phyloP scores from a whole-genome alignment of 768 basidiomycete species.

The Calvatia gigantea region DNA sequence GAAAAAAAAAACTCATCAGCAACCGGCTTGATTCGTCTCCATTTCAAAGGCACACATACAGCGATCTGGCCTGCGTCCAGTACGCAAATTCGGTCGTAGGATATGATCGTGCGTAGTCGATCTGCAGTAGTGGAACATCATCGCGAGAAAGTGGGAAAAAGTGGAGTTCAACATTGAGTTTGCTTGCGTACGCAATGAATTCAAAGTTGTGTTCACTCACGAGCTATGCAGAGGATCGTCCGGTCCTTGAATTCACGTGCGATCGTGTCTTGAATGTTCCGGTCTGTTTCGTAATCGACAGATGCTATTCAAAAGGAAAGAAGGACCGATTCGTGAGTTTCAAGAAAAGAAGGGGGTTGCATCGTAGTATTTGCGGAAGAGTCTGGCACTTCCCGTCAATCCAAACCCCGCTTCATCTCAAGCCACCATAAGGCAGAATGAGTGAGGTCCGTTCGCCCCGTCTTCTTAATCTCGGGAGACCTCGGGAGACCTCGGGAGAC shows the following conservation, averaged over 20 bases:
- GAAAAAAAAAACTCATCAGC: not conserved
- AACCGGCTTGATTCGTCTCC: not conserved
- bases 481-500: not conserved
- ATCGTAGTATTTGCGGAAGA: too few species aligned
- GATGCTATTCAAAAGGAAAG: slow-evolving; percentile 55
- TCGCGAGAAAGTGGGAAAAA: not conserved
- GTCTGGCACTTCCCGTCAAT: too few species aligned
- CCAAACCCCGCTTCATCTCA: not conserved
- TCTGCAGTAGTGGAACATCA: slow-evolving; percentile 36
- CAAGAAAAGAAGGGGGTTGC: not conserved
- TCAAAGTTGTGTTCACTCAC: too few species aligned
- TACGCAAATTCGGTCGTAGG: slow-evolving; percentile 87
- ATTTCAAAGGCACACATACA: slow-evolving; percentile 37
- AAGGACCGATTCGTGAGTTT: not conserved
- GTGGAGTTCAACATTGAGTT: not conserved
- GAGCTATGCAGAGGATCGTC: slow-evolving; percentile 86
- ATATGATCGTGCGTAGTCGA: slow-evolving; percentile 82
- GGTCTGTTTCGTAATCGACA: slow-evolving; percentile 87
- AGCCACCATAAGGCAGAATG: too few species aligned
- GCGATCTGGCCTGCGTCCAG: slow-evolving; percentile 78
- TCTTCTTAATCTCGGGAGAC: not conserved
- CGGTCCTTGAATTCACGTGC: slow-evolving; percentile 77
- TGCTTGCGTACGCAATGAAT: too few species aligned
- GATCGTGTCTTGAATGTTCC: slow-evolving; percentile 90
- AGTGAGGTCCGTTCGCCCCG: not conserved